Conservation (phyloP, 441 rosid species). For the Adansonia grandidieri region DNA sequence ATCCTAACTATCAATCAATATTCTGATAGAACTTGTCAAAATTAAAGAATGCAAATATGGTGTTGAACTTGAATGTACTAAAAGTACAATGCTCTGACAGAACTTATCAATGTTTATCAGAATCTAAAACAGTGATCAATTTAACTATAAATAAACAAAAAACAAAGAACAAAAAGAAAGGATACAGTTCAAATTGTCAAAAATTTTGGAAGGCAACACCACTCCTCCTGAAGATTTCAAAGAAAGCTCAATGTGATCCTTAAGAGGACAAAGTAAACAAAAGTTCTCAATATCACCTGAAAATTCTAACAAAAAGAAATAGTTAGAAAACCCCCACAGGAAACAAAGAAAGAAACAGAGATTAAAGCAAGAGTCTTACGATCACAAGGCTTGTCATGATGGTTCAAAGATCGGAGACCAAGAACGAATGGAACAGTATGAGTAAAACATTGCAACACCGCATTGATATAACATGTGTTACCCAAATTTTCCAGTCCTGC, state of each 20-base stretch:
- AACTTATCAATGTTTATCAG: no score
- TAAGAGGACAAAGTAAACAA: constrained; percentile 57
- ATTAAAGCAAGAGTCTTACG: constrained; percentile 37
- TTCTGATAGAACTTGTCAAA: no score
- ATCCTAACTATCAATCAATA: neutral
- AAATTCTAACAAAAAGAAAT: constrained; percentile 2
- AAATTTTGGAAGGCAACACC: constrained; percentile 49
- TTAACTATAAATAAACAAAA: no score
- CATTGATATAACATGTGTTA: constrained; percentile 81
- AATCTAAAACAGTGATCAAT: no score
- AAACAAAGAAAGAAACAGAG: neutral
- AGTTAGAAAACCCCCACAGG: constrained; percentile 14
- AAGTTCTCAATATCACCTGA: constrained; percentile 59
- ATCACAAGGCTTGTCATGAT: constrained; percentile 50
- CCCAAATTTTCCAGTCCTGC: constrained; percentile 83
- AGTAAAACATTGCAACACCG: constrained; percentile 82
- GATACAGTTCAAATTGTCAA: constrained; percentile 72
- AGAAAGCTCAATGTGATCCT: constrained; percentile 54
- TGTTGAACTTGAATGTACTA: no score
- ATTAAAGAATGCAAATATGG: no score
- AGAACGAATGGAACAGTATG: constrained; percentile 74
- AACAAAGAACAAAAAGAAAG: constrained; percentile 41
- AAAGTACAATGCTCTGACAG: no score
- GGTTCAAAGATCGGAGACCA: constrained; percentile 48
- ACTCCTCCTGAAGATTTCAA: constrained; percentile 46